Evolutionary conservation across 176 grass and related monocot genomes (phyloP).

Genomic region (Microstegium vimineum): DNA sequence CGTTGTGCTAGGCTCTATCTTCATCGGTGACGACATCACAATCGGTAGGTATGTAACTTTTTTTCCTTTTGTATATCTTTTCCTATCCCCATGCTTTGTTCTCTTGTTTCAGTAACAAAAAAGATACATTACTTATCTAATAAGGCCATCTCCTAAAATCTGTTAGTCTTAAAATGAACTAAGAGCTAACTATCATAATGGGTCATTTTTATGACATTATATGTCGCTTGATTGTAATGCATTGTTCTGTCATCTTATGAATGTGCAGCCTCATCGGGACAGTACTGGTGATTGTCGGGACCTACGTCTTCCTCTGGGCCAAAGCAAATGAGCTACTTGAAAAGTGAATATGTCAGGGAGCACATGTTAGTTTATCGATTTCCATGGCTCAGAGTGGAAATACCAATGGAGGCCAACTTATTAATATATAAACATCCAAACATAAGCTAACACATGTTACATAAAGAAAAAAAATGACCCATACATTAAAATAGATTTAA

Average conservation of each 20-base stretch:
- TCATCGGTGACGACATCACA: slow-evolving; percentile 40
- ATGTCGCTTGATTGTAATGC: background rate
- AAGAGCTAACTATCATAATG: background rate
- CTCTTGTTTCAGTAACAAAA: background rate
- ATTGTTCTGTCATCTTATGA: background rate
- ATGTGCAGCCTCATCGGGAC: slow-evolving; percentile 19
- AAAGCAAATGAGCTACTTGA: background rate
- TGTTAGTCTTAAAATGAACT: background rate
- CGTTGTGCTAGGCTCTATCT: slow-evolving; percentile 23
- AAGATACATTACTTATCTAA: slow-evolving; percentile 11
- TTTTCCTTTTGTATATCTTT: background rate
- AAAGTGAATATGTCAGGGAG: background rate
- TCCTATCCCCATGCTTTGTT: background rate
- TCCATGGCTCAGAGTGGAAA: too few relatives aligned
- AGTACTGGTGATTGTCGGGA: slow-evolving; percentile 4
- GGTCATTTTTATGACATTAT: background rate
- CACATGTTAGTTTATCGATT: too few relatives aligned
- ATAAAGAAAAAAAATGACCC: too few relatives aligned
- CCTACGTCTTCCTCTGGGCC: slow-evolving; percentile 23
- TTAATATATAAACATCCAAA: too few relatives aligned
- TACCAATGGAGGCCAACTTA: too few relatives aligned
- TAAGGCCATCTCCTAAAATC: background rate
- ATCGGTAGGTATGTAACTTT: background rate
- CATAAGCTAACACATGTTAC: too few relatives aligned
- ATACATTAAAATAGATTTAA: too few relatives aligned